Base-by-base conservation (phyloP, 2,329 filamentous ascomycete species). In the Fusarium compactum region DNA sequence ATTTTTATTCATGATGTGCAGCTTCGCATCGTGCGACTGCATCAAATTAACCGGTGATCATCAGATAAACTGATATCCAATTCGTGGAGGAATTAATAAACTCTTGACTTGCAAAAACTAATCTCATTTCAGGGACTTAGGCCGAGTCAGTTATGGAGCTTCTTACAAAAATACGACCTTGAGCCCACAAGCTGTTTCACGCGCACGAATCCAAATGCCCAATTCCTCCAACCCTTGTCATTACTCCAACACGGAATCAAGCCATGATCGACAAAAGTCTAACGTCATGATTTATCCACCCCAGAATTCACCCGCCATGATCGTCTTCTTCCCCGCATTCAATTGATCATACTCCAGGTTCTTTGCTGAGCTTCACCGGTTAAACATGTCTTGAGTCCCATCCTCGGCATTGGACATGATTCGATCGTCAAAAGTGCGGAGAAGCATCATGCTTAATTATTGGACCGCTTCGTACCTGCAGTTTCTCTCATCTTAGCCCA, bases 391-490 rank as follows among this genome's bases (percentile, higher is more conserved):
- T 27, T 34, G 53, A 22, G 15, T 24, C 22, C 45, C 55, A 32
- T n/a, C 50, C 51, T 64, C 51, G 67, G 67, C 51, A 65, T 12
- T 54, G 8, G 8, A 30, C 22, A 45, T 63, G 63, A 52, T 50
- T 57, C 44, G 47, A 71, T 71, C 59, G 32, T 20, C 58, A 52
- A 52, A 41, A 58, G 50, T 70, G 67, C 63, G 68, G 67, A 70
- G 67, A 71, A 50, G 51, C n/a, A n/a, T 45, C 11, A 4, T 6
- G 9, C 6, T 6, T 5, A 48, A 8, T 45, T 15, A 70, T 70
- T 70, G 68, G 68, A 38, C 67, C 68, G 68, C 67, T 70, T 70
- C 51, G 50, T 53, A 29, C 50, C 50, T 52, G 48, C 48, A 52
- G 32, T 9, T 25, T 16, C 5, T 11, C 27, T 24, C 29, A 14